phyloP scores from a whole-genome alignment of 2,329 filamentous ascomycete species.

The Xenosphaeropsis pyriputrescens region DNA sequence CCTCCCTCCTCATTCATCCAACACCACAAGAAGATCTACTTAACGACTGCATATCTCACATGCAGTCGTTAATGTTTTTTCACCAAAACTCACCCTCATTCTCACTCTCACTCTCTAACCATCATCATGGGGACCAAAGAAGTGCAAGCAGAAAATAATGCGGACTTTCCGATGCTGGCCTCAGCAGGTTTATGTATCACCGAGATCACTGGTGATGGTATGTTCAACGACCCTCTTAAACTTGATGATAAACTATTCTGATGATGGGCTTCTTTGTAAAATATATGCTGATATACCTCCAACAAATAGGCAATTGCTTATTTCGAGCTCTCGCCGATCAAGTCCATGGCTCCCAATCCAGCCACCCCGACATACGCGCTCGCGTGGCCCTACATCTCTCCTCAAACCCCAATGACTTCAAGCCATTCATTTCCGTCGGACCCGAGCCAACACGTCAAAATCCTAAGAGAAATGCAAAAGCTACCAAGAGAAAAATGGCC shows the following conservation, averaged over 20 bases:
- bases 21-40: too few species aligned
- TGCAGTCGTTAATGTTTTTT: too few species aligned
- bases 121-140: too few species aligned
- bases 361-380: constrained; percentile 41
- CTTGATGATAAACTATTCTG: constrained; percentile 3
- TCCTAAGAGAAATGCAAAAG: constrained; percentile 16
- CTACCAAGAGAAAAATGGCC: constrained; percentile 29
- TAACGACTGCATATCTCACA: too few species aligned
- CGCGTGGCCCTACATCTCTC: constrained; percentile 47
- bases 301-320: constrained; percentile 45
- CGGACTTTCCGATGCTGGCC: constrained; percentile 29
- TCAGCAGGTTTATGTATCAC: constrained; percentile 41
- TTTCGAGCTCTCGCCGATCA: constrained; percentile 56
- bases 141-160: too few species aligned
- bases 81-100: too few species aligned
- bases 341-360: constrained; percentile 43
- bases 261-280: neutral
- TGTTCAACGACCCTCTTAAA: constrained; percentile 19
- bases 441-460: constrained; percentile 37
- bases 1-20: too few species aligned
- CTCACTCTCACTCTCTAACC: too few species aligned
- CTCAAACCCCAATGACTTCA: constrained; percentile 43
- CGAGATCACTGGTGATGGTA: constrained; percentile 47
- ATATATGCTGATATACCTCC: constrained; percentile 5
- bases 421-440: constrained; percentile 43